Conservation (phyloP, 2,329 filamentous ascomycete genomes). For the Botryotinia narcissicola region DNA sequence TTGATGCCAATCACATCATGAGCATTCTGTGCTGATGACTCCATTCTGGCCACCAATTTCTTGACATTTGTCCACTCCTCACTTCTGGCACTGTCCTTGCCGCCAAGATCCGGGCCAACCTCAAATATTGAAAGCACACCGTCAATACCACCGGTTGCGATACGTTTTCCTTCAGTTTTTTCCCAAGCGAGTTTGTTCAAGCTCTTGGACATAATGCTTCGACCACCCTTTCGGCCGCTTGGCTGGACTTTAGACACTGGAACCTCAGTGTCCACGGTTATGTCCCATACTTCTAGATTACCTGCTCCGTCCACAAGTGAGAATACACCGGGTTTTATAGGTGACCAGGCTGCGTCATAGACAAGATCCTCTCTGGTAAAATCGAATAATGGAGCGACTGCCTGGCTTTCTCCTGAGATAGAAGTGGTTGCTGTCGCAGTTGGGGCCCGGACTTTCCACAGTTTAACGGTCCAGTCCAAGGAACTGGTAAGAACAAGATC, state of each 20-base stretch:
- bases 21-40: constrained; percentile 43
- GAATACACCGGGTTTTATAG: constrained; percentile 90
- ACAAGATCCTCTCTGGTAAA: constrained; percentile 94
- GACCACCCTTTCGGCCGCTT: constrained; percentile 60
- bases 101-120: constrained; percentile 77
- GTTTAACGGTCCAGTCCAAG: constrained; percentile 94
- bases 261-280: constrained; percentile 88
- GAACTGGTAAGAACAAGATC: constrained; percentile 91
- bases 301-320: constrained; percentile 91
- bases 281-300: constrained; percentile 90
- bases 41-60: constrained; percentile 76
- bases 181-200: constrained; percentile 97
- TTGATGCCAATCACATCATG: constrained; percentile 30
- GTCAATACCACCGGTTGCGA: constrained; percentile 90
- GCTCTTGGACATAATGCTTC: constrained; percentile 74
- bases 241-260: constrained; percentile 80
- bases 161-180: constrained; percentile 76
- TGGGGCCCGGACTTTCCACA: constrained; percentile 90
- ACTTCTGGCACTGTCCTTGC: constrained; percentile 75
- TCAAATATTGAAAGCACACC: constrained; percentile 91
- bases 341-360: constrained; percentile 95
- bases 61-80: constrained; percentile 96
- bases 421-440: constrained; percentile 63
- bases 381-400: constrained; percentile 75
- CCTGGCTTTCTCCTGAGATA: constrained; percentile 47